Evolutionary conservation across 129 eudicot species (phyloP).

Genomic region (sunflower (Helianthus annuus)): DNA sequence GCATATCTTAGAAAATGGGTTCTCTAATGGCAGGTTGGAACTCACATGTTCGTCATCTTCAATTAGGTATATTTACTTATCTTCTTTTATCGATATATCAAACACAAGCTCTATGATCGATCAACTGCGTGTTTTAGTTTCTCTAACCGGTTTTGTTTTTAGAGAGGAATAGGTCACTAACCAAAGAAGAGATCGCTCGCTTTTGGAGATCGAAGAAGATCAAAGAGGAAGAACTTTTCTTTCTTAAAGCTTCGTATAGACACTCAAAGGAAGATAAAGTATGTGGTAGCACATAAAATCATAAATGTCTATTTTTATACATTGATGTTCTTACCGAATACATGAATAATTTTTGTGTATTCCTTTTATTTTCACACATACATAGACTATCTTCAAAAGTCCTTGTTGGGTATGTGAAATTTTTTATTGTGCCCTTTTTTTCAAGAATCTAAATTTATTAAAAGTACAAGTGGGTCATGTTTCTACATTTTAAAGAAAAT

Average conservation of each 20-base stretch:
- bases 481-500: too few species aligned
- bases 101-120: background rate
- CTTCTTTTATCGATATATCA: too few species aligned
- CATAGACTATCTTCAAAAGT: too few species aligned
- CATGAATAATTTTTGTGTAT: background rate
- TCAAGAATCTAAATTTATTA: too few species aligned
- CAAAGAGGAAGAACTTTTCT: conserved; percentile 46
- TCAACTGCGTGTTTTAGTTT: background rate
- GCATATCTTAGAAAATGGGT: conserved; percentile 37
- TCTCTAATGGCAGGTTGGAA: conserved; percentile 60
- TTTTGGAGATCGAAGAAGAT: conserved; percentile 48
- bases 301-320: background rate
- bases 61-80: conserved; percentile 36
- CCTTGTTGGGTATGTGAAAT: too few species aligned
- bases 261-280: conserved; percentile 34
- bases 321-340: background rate
- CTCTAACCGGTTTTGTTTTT: background rate
- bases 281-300: background rate
- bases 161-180: conserved; percentile 41
- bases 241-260: conserved; percentile 35
- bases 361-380: background rate
- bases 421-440: too few species aligned
- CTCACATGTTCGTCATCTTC: conserved; percentile 31
- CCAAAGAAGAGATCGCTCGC: conserved; percentile 45
- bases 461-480: too few species aligned